Base-by-base conservation (phyloP, 371 early-diverging fungal genomes). In the Apophysomyces trapeziformis region DNA sequence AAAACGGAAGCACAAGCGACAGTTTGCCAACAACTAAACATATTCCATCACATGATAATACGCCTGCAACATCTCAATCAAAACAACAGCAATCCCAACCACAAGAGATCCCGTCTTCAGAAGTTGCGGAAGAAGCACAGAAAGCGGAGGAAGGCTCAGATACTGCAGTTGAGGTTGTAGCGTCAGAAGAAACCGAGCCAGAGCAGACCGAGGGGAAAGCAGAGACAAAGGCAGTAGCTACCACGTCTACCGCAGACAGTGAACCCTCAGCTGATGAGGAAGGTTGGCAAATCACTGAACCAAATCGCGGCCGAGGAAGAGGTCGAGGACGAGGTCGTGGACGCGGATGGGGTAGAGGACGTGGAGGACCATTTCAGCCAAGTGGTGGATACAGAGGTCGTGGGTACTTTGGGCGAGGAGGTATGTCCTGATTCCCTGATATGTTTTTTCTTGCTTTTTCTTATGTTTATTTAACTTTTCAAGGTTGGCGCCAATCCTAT, bases 311-410 rank as follows among this genome's bases (percentile, higher is more conserved):
- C 44, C 45, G 65, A 16, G 38, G 46, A 45, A 50, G 63, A 21
- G 37, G 73, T 35, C 68, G 71, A 8, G 47, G 65, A n/a, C 47
- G 65, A 39, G 43, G 41, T 13, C 44, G 66, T 64, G 67, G 68
- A 8, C 57, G 70, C n/a, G 71, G 74, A 12, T 57, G 75, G 59
- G 74, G 74, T 26, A 36, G 60, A 65, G 60, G 68, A 11, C 41
- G 47, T 38, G 61, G 68, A 32, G 43, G 63, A 18, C 35, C 62
- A 18, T 18, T 60, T 13, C 16, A 14, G 18, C 21, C 43, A 14
- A 32, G 9, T 13, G 26, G 8, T 36, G 59, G 61, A 13, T 59
- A 9, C 44, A 21, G 64, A 26, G 63, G 67, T 1, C 38, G 64
- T 66, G 50, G 37, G 9, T 43, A 39, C 64, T 38, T 50, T 21